These are phyloP conservation scores for Phytophthora lateralis DNA, from an alignment of 352 stramenopile species.

Conservation along the genomic window DNA sequence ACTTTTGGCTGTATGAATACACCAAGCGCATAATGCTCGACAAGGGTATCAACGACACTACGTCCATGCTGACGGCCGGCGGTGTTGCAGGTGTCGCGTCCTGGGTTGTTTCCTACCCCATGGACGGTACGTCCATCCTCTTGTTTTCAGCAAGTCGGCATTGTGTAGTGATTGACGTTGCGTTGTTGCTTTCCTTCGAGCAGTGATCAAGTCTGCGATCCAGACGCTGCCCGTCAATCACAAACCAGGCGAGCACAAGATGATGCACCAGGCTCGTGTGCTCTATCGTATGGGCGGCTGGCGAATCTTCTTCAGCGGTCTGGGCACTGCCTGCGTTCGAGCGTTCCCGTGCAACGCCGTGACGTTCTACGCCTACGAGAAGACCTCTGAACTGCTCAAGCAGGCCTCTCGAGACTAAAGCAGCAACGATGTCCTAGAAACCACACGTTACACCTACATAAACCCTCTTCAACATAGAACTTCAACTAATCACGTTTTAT, in stretches of 20 bases:
- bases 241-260: constrained; percentile 62
- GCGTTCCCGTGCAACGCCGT: constrained; percentile 88
- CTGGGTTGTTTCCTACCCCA: constrained; percentile 83
- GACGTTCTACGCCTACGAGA: constrained; percentile 89
- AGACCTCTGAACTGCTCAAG: constrained; percentile 74
- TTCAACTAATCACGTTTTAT: constrained; percentile 22
- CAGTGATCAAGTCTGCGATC: constrained; percentile 88
- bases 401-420: constrained; percentile 31
- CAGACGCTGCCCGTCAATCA: constrained; percentile 74
- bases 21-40: constrained; percentile 76
- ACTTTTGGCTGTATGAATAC: constrained; percentile 86
- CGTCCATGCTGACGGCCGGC: constrained; percentile 83
- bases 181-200: neutral
- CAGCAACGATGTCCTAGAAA: neutral
- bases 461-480: constrained; percentile 22
- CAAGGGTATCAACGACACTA: constrained; percentile 53
- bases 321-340: constrained; percentile 77
- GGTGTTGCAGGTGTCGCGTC: constrained; percentile 77
- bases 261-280: constrained; percentile 68
- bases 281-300: constrained; percentile 71
- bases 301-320: constrained; percentile 78
- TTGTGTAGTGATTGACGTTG: neutral
- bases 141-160: neutral
- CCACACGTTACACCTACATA: constrained; percentile 12
- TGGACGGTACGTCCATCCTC: constrained; percentile 58